Evolutionary conservation across 139 green algal genomes (phyloP).

Genomic region (Picochlorum costavermella): DNA sequence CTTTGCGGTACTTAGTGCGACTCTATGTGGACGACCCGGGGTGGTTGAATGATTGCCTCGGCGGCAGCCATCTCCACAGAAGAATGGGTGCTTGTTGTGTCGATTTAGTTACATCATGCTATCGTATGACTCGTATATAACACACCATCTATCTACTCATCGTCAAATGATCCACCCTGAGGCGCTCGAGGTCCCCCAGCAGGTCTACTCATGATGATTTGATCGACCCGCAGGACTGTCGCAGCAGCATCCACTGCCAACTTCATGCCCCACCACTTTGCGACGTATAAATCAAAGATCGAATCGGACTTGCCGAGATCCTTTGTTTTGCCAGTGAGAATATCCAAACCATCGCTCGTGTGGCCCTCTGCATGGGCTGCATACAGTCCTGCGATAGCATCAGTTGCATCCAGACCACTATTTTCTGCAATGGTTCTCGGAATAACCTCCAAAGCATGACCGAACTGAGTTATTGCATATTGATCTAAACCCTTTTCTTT

Average conservation of each 20-base stretch:
- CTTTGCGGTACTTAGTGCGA: too few relatives aligned
- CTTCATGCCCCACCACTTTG: constrained; percentile 94
- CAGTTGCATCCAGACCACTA: constrained; percentile 57
- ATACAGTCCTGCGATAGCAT: constrained; percentile 72
- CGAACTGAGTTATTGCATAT: constrained; percentile 92
- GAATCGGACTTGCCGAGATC: constrained; percentile 51
- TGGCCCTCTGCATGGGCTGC: constrained; percentile 75
- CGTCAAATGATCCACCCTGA: constrained; percentile 17
- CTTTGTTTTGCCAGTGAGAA: constrained; percentile 58
- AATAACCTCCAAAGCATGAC: constrained; percentile 83
- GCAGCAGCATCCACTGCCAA: constrained; percentile 82
- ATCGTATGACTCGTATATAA: neutral
- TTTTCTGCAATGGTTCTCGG: constrained; percentile 90
- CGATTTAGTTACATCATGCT: neutral
- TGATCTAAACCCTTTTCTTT: constrained; percentile 87
- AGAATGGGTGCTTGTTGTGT: too few relatives aligned
- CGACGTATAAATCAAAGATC: constrained; percentile 67
- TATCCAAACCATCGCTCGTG: constrained; percentile 67
- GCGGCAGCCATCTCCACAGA: neutral
- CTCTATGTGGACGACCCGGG: too few relatives aligned
- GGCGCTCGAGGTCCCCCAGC: constrained; percentile 72
- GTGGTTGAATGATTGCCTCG: too few relatives aligned
- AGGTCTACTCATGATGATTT: constrained; percentile 97
- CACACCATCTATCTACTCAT: constrained; percentile 25
- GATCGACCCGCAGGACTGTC: constrained; percentile 94